Base-by-base conservation (phyloP, 495 filamentous ascomycete species). In the Penicillium desertorum region DNA sequence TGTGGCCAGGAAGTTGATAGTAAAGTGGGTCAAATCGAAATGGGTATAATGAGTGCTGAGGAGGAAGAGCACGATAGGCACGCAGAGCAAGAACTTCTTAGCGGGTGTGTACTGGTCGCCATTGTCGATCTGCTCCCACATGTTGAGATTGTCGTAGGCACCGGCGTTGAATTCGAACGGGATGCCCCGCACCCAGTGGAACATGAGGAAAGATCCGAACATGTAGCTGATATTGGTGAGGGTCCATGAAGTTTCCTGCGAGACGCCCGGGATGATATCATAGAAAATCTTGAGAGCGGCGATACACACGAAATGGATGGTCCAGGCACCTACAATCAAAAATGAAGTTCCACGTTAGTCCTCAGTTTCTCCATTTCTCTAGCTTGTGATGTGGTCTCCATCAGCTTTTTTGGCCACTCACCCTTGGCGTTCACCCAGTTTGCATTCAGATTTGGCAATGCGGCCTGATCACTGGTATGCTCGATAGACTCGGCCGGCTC, bases 61-160 rank as follows among this genome's bases (percentile, higher is more conserved):
- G 54, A 98, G 81, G 71, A 98, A 98, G 64, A 98, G 82, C 58
- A 91, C 82, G 60, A 98, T 92, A 30, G 94, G 94, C 46, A 97
- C 94, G 57, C 86, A 90, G 64, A 98, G 84, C 57, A 98, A 76
- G 73, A 97, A 98, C 74, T 98, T 98, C 83, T 98, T 98, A 54
- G 94, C 86, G 12, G 94, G 94, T 5, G 94, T 98, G 77, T 97
- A 98, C 70, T 98, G 94, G 71, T 94, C 94, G 29, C 94, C 94
- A 66, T 98, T 94, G 78, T 98, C 94, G 69, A 98, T 98, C 79
- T 98, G 94, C 79, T 98, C 94, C 94, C 94, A 98, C 92, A 98
- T 96, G 76, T 97, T 98, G 62, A 98, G 82, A 70, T 98, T 97
- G 75, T 98, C 94, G 79, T 96, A 98, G 57, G 94, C 94, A 48